Conservation (phyloP, 441 rosid genomes). For the Gossypium trilobum region DNA sequence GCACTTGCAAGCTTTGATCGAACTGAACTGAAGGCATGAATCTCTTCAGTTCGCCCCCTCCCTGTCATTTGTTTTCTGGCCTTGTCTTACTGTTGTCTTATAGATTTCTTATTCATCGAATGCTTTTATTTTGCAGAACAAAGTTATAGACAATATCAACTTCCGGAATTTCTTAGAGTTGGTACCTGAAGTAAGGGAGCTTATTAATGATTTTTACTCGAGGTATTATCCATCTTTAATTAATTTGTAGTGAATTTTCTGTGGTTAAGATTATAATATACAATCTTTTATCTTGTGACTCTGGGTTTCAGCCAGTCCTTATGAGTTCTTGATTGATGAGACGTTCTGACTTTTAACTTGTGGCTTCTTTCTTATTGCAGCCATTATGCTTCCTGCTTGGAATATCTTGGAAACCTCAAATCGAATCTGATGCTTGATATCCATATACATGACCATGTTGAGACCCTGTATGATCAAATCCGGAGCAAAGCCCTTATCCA, state of each 20-base stretch:
- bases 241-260: background rate
- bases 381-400: constrained; percentile 85
- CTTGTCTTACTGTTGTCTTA: background rate
- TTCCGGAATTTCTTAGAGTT: constrained; percentile 90
- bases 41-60: background rate
- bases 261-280: background rate
- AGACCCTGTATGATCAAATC: constrained; percentile 75
- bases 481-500: constrained; percentile 91
- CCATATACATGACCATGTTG: constrained; percentile 84
- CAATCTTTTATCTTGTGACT: background rate
- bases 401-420: constrained; percentile 78
- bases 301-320: background rate
- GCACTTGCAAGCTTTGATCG: constrained; percentile 96
- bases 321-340: background rate
- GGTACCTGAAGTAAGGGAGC: constrained; percentile 96
- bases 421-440: constrained; percentile 75
- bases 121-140: constrained; percentile 47
- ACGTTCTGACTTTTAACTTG: background rate
- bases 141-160: constrained; percentile 81
- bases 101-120: constrained; percentile 11
- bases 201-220: constrained; percentile 84
- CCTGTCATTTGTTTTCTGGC: background rate
- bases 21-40: constrained; percentile 68
- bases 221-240: constrained; percentile 38
- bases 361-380: constrained; percentile 32